Evolutionary conservation across 164 flowering plant genomes (phyloP), one percentile per base, ranked within the genome.

Genomic region (Stephania yunnanensis): DNA sequence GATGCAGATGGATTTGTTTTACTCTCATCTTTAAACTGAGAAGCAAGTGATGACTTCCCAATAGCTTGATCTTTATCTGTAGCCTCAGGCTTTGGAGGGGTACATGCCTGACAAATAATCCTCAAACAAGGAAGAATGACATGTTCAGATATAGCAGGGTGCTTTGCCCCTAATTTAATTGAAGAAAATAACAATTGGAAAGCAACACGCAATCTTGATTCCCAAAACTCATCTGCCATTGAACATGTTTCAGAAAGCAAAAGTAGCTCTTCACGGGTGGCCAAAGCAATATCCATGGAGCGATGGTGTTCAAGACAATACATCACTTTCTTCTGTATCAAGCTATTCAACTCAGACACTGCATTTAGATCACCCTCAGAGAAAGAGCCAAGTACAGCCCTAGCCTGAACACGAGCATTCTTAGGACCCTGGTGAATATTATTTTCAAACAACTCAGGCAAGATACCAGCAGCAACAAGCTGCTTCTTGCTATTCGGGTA

Each of bases 301-400:
- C 97, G 95, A 85, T 96, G 98, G 81, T 96, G 99, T 74, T 96
- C 99, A 80, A 94, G 93, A 83, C 98, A 96, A 78, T 96, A 96
- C 84, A 86, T 83, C 36, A 94, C 97, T 81, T 94, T 96, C 85
- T 87, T 96, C 84, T 89, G 90, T 70, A 96, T 90, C 65, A 96
- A 78, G 76, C 78, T 82, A 83, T 94, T 94, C 86, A 96, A 80
- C 79, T 94, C 97, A 71, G 86, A 65, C 68, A 96, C 97, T 19
- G 99, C 99, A 86, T 85, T 89, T 45, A 71, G 46, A 83, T 94
- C 97, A 75, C 93, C 97, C 83, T 94, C 98, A 55, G 99, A 92
- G 76, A 96, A 91, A 46, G 97, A 87, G 85, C 97, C 92, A 36
- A 96, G 97, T 17, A 90, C 99, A 17, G 94, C 87, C 79, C 99